Evolutionary conservation across 2,329 filamentous ascomycete genomes (phyloP), one percentile per base, ranked within the genome.

Genomic region (Acrocalymma vagum): DNA sequence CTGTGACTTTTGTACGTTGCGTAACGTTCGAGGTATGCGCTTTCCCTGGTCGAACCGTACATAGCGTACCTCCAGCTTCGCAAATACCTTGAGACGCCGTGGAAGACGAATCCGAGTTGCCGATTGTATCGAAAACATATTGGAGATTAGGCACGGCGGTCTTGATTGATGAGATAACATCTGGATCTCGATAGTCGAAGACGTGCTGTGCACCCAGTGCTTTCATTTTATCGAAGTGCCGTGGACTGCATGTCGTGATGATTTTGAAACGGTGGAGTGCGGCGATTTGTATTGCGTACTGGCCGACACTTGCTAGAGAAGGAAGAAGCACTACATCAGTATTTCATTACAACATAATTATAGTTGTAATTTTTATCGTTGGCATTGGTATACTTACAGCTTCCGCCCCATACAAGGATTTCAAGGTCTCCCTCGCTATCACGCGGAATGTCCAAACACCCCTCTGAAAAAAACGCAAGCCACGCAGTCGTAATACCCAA

Each of bases 71-170:
- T 1, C 60, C 55, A 3, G 38, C 39, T 6, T 49, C 38, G 5
- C 41, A 20, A 9, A 74, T 48, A 1, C 69, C 59, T 17, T 57
- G 44, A 1, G 69, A 74, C 1, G 63, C 60, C 3, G 48, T 46
- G 2, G 25, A 41, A 1, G 72, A 76, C 0, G 72, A 73, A 0
- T 52, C 56, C 4, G 51, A 28, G 29, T 63, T 64, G n/a, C 75
- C 75, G 32, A 76, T 75, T 0, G 68, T 73, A 40, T 77, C 73
- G 38, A 77, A 75, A 8, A 68, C 58, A 36, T 72, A 67, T 5
- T 52, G 2, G 43, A 46, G 2, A 14, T 53, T 32, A 7, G 64
- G 62, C 9, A 16, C 36, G n/a, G 23, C 39, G 3, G 27, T 15
- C 14, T 27, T 40, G 59, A 81, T 79, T 26, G 75, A 65, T 21